phyloP scores from a whole-genome alignment of 345 rosid genomes.

The Laguncularia racemosa region DNA sequence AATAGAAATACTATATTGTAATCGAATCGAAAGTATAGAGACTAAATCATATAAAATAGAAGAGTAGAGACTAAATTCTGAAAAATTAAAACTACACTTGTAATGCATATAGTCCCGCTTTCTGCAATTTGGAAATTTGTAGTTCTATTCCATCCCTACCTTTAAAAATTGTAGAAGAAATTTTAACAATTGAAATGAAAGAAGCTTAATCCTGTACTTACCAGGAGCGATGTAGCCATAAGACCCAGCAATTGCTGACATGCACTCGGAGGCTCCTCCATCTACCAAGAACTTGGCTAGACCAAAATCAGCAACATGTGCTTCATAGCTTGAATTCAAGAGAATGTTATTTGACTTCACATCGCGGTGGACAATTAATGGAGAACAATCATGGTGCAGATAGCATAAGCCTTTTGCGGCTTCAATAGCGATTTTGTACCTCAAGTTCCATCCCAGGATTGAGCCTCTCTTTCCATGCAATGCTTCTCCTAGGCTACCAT shows the following conservation, averaged over 20 bases:
- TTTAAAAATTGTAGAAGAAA: not conserved
- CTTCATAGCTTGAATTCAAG: constrained; percentile 56
- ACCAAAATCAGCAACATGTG: constrained; percentile 72
- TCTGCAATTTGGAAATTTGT: too few relatives aligned
- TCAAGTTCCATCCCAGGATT: constrained; percentile 44
- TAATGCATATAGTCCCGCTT: too few relatives aligned
- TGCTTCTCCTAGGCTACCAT: constrained; percentile 65
- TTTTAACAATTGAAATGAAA: not conserved
- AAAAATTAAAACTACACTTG: too few relatives aligned
- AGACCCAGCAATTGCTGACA: constrained; percentile 72
- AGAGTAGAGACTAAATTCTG: too few relatives aligned
- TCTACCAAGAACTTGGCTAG: constrained; percentile 58
- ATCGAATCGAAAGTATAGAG: too few relatives aligned
- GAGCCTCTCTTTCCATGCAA: constrained; percentile 55
- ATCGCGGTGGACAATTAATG: constrained; percentile 56
- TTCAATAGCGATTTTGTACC: constrained; percentile 57
- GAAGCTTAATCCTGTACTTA: constrained; percentile 9
- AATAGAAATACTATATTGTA: too few relatives aligned
- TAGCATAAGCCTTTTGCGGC: constrained; percentile 73
- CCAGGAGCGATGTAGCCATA: constrained; percentile 83
- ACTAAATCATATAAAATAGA: too few relatives aligned
- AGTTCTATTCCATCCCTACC: too few relatives aligned
- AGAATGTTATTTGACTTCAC: constrained; percentile 72
- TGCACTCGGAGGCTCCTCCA: constrained; percentile 52
- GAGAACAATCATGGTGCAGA: constrained; percentile 72